Evolutionary conservation across 2,329 filamentous ascomycete species (phyloP).

Genomic region (Colletotrichum sidae): DNA sequence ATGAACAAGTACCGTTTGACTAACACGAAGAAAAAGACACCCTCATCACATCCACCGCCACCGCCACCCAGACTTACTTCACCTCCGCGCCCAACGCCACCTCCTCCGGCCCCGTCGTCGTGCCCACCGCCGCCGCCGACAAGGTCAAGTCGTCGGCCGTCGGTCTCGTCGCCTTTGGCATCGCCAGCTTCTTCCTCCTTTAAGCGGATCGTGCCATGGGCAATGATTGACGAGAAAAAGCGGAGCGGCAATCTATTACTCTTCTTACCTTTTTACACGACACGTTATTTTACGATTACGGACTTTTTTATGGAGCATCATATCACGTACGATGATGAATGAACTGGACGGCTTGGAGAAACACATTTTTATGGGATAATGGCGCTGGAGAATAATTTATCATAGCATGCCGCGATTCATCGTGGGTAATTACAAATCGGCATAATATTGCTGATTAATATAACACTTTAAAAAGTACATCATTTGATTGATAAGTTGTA

Average conservation of each 20-base stretch:
- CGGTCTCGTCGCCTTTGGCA: conserved; percentile 51
- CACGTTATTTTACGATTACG: background rate
- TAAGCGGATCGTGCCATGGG: conserved; percentile 35
- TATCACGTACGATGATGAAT: conserved; percentile 21
- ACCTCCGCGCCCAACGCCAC: conserved; percentile 43
- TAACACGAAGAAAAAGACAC: conserved; percentile 25
- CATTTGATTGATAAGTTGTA: background rate
- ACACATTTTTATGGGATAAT: background rate
- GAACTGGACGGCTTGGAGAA: conserved; percentile 8
- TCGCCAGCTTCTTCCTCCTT: conserved; percentile 50
- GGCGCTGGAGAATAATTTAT: conserved; percentile 18
- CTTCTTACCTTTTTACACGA: background rate
- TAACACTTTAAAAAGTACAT: background rate
- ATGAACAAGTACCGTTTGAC: background rate
- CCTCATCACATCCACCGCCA: conserved; percentile 21
- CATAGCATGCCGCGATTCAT: conserved; percentile 22
- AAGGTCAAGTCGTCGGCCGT: conserved; percentile 46
- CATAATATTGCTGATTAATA: conserved; percentile 27
- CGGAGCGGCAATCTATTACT: background rate
- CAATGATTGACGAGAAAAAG: conserved; percentile 1
- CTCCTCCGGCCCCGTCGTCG: conserved; percentile 42
- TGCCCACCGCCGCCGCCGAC: conserved; percentile 46
- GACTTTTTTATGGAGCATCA: background rate
- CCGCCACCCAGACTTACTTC: conserved; percentile 26
- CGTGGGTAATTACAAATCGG: conserved; percentile 10